Conservation (phyloP, 2,329 filamentous ascomycete genomes). For the Fusarium fujikuroi region DNA sequence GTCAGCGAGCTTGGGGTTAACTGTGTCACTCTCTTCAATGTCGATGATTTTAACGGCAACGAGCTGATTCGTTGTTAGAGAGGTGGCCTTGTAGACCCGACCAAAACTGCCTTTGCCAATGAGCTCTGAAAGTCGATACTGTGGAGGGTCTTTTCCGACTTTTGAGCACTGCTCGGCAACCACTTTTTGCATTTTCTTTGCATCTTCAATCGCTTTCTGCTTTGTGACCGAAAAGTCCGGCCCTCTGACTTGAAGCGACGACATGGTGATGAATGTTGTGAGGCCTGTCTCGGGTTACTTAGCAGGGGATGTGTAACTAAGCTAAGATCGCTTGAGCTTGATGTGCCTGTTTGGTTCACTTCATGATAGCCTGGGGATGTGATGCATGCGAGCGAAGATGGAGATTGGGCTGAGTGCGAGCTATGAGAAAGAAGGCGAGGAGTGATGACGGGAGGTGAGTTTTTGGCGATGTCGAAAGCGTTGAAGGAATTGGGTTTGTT, state of each 20-base stretch:
- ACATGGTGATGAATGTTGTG: constrained; percentile 46
- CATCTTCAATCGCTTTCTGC: constrained; percentile 73
- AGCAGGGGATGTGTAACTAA: constrained; percentile 11
- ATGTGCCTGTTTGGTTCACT: constrained; percentile 25
- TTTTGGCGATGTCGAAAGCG: constrained; percentile 28
- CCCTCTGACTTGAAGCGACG: constrained; percentile 56
- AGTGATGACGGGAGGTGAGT: neutral
- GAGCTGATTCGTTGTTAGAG: constrained; percentile 59
- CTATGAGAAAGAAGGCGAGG: neutral
- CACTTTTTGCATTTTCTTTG: constrained; percentile 73
- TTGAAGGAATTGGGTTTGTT: constrained; percentile 17
- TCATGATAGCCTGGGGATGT: constrained; percentile 28
- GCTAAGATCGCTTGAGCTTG: constrained; percentile 19
- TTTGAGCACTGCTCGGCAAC: constrained; percentile 72
- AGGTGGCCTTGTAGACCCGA: constrained; percentile 74
- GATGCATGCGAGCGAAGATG: neutral
- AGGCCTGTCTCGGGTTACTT: constrained; percentile 22
- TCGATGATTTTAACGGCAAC: constrained; percentile 87
- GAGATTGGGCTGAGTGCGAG: constrained; percentile 2
- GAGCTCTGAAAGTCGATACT: constrained; percentile 75
- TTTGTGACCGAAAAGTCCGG: constrained; percentile 60
- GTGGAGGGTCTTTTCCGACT: constrained; percentile 68
- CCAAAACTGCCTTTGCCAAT: constrained; percentile 82
- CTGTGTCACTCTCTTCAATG: constrained; percentile 79
- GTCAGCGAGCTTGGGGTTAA: constrained; percentile 72